Evolutionary conservation across 2,329 filamentous ascomycete genomes (phyloP).

Genomic region (Aureobasidium pullulans): DNA sequence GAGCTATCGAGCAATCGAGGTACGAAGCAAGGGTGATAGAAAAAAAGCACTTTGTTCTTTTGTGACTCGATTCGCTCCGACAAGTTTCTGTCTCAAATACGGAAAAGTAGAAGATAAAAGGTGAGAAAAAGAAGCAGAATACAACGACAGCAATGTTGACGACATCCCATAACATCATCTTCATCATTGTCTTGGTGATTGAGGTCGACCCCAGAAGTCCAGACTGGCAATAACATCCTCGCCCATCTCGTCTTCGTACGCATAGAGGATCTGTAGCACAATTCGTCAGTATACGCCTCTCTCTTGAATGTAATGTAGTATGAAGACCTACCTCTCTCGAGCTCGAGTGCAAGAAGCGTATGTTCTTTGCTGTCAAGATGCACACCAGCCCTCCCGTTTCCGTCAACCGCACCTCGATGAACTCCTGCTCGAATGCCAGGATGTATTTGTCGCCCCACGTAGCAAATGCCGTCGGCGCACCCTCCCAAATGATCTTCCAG

Average conservation of each 20-base stretch:
- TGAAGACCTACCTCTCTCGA: constrained; percentile 74
- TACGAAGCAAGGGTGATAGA: not conserved
- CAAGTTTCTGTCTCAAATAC: constrained; percentile 2
- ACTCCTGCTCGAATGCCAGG: constrained; percentile 91
- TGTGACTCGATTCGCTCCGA: not conserved
- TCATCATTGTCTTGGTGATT: constrained; percentile 16
- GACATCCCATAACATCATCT: not conserved
- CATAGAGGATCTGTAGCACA: constrained; percentile 73
- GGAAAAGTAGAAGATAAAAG: constrained; percentile 6
- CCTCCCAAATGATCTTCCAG: constrained; percentile 98
- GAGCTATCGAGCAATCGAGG: not conserved
- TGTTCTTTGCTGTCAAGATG: constrained; percentile 93
- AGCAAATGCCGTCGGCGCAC: constrained; percentile 82
- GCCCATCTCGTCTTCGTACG: constrained; percentile 90
- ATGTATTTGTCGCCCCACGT: constrained; percentile 90
- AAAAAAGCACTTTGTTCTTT: not conserved
- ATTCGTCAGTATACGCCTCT: not conserved
- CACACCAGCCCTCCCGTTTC: constrained; percentile 87
- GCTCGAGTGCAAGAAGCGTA: constrained; percentile 94
- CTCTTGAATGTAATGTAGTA: not conserved
- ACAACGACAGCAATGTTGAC: not conserved
- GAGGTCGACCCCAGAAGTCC: constrained; percentile 72
- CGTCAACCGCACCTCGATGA: constrained; percentile 93
- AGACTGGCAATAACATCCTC: constrained; percentile 90
- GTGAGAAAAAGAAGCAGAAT: constrained; percentile 1